Conservation (phyloP, 371 early-diverging fungal genomes). For the Amoeboaphelidium protococcarum region DNA sequence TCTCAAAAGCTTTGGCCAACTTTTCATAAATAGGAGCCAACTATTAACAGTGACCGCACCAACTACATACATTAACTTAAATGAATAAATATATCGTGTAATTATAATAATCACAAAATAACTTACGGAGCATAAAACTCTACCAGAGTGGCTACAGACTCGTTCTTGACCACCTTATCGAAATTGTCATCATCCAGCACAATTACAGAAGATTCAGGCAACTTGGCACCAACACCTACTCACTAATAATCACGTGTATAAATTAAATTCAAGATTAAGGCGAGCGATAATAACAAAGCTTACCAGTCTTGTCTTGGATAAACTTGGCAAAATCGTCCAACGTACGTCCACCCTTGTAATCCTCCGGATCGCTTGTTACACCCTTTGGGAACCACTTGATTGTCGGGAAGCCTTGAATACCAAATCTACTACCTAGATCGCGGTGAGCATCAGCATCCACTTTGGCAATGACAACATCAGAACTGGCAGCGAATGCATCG, state of each 20-base stretch:
- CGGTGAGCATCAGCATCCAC: slow-evolving; percentile 65
- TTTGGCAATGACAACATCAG: slow-evolving; percentile 57
- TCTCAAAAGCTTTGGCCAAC: slow-evolving; percentile 20
- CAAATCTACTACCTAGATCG: slow-evolving; percentile 38
- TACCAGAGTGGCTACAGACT: slow-evolving; percentile 36
- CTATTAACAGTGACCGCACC: slow-evolving; percentile 59
- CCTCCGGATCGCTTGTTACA: slow-evolving; percentile 26
- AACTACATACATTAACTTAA: not conserved
- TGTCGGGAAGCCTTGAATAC: slow-evolving; percentile 46
- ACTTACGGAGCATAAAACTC: slow-evolving; percentile 56
- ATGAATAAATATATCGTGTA: not conserved
- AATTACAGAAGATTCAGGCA: slow-evolving; percentile 22
- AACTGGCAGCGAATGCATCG: slow-evolving; percentile 33
- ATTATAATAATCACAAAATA: not conserved
- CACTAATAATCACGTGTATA: not conserved
- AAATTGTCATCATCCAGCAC: slow-evolving; percentile 34
- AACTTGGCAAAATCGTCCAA: slow-evolving; percentile 40
- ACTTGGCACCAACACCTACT: slow-evolving; percentile 25
- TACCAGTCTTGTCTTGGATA: slow-evolving; percentile 46
- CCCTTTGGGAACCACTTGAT: slow-evolving; percentile 80
- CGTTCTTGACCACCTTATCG: slow-evolving; percentile 23
- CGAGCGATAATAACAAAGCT: not conserved
- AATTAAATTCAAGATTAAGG: not conserved
- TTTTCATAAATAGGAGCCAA: slow-evolving; percentile 19
- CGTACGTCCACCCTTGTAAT: slow-evolving; percentile 55